Conservation (phyloP, 2,329 filamentous ascomycete genomes). For the Alternaria brassicicola region DNA sequence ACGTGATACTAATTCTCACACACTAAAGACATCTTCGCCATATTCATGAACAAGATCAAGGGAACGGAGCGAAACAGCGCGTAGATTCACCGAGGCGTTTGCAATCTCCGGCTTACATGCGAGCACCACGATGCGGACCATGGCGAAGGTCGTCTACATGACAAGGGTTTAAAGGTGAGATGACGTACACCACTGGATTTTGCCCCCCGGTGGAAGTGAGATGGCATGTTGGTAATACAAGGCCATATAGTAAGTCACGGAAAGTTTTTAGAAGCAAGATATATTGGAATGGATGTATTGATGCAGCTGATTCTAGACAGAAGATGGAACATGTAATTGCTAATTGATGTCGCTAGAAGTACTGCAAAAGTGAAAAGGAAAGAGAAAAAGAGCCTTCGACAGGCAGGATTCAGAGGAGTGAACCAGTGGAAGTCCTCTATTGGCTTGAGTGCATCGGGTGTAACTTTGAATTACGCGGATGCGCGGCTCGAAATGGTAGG, state of each 20-base stretch:
- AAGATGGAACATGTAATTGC: background rate
- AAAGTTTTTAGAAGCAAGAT: background rate
- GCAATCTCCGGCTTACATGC: background rate
- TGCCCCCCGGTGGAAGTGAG: rapidly evolving
- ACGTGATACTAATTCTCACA: background rate
- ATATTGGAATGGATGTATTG: background rate
- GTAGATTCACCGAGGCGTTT: background rate
- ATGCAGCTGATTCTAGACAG: background rate
- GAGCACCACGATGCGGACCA: background rate
- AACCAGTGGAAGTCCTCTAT: background rate
- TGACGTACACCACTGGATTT: background rate
- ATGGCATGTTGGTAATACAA: background rate
- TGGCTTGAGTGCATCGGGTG: background rate
- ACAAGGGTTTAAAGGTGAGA: background rate
- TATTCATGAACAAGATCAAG: background rate
- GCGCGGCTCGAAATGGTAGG: background rate
- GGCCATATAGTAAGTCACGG: background rate
- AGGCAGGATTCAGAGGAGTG: background rate
- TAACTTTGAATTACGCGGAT: constrained; percentile 1
- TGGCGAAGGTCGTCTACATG: background rate
- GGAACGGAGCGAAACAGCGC: background rate
- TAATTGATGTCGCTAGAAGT: background rate
- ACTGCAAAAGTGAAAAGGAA: background rate
- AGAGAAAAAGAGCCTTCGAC: background rate
- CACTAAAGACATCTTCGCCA: background rate